Conservation (phyloP, 2,329 filamentous ascomycete species). For the Botrytis squamosa region DNA sequence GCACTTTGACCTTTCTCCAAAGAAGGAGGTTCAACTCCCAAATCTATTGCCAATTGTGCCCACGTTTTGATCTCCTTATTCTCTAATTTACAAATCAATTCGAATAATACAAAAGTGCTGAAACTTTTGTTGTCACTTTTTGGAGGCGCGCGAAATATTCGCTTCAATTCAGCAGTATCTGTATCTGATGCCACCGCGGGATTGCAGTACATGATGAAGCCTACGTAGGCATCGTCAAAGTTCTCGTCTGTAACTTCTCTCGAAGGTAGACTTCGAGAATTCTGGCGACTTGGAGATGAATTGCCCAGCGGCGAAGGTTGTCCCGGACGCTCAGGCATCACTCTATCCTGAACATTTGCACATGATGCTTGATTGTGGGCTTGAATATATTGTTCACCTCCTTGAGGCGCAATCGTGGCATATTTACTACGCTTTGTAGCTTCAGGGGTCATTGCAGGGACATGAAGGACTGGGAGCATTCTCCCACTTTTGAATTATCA, state of each 20-base stretch:
- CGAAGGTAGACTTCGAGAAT: constrained; percentile 54
- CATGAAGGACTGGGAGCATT: constrained; percentile 25
- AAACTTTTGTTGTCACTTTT: constrained; percentile 88
- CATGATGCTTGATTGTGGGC: constrained; percentile 20
- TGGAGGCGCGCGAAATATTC: constrained; percentile 75
- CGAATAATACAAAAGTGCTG: constrained; percentile 71
- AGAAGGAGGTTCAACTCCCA: constrained; percentile 86
- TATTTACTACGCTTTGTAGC: constrained; percentile 29
- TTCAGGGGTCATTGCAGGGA: constrained; percentile 26
- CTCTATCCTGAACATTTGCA: constrained; percentile 22
- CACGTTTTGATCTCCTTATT: constrained; percentile 86
- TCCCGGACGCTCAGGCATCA: constrained; percentile 22
- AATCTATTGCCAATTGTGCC: constrained; percentile 79
- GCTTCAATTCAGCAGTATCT: constrained; percentile 69
- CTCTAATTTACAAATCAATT: constrained; percentile 76
- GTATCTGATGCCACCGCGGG: constrained; percentile 69
- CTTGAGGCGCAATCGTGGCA: constrained; percentile 24
- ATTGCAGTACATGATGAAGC: constrained; percentile 89
- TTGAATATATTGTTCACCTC: constrained; percentile 21
- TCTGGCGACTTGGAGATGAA: constrained; percentile 12
- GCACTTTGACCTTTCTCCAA: constrained; percentile 81
- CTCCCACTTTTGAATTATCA: constrained; percentile 7
- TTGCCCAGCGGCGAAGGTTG: constrained; percentile 15
- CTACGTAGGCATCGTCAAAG: constrained; percentile 79
- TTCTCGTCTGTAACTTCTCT: constrained; percentile 65